These are phyloP conservation scores for Aspergillus affinis DNA, from an alignment of 495 filamentous ascomycete genomes.

Conservation along the genomic window DNA sequence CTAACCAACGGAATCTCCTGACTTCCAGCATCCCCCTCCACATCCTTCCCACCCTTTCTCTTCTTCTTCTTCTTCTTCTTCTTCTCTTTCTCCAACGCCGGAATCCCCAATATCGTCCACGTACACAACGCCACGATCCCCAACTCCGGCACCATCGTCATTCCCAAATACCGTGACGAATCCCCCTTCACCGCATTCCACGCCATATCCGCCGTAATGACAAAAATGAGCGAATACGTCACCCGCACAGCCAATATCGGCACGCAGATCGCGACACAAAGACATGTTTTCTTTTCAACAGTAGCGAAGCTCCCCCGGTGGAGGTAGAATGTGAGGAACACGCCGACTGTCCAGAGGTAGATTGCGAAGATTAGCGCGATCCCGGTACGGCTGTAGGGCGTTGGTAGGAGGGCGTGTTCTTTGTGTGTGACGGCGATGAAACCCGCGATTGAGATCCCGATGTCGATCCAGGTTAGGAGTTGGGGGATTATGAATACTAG, in stretches of 20 bases:
- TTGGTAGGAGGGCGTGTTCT: slow-evolving; percentile 15
- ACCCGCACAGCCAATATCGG: slow-evolving; percentile 18
- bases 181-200: slow-evolving; percentile 22
- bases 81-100: background rate
- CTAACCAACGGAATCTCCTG: background rate
- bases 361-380: slow-evolving; percentile 27
- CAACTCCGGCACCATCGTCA: slow-evolving; percentile 21
- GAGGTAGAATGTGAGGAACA: slow-evolving; percentile 17
- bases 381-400: slow-evolving; percentile 22
- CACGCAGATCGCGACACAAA: slow-evolving; percentile 12
- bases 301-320: slow-evolving; percentile 10
- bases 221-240: slow-evolving; percentile 19
- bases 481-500: slow-evolving; percentile 19
- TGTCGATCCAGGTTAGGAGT: slow-evolving; percentile 25
- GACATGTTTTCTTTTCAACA: slow-evolving; percentile 12
- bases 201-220: slow-evolving; percentile 18
- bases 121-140: slow-evolving; percentile 8
- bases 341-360: slow-evolving; percentile 20
- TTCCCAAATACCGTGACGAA: slow-evolving; percentile 16
- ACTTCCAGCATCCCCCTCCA: background rate
- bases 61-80: background rate
- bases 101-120: background rate
- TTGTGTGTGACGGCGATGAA: slow-evolving; percentile 21
- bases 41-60: background rate
- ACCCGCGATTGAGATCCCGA: slow-evolving; percentile 25